Evolutionary conservation across 306 rosid species (phyloP), one percentile per base, ranked within the genome.

Genomic region (Dryas octopetala): DNA sequence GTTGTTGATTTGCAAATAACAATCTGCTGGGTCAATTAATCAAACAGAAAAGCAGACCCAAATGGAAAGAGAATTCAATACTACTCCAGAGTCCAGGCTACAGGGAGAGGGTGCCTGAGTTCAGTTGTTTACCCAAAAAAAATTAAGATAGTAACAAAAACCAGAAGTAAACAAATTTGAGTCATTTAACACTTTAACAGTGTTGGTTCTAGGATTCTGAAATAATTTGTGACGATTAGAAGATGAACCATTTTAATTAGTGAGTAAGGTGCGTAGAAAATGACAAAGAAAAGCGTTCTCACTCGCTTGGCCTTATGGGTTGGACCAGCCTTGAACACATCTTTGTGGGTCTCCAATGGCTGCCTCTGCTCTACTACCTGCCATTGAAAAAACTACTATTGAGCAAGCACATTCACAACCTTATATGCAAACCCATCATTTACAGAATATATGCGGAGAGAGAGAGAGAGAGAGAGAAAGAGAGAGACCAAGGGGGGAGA

Each of bases 281-380:
- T 23, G 62, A 26, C 28, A 58, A 28, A 0, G 73, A 28, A 50
- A 68, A 68, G 14, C 4, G 38, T 26, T 13, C 73, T 68, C 48
- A 68, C 60, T 69, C 32, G 49, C 5, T 52, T 69, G 74, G 48
- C 38, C 48, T 14, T 8, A 52, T 26, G 74, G 74, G 23, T 40
- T 0, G 38, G 50, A 52, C 74, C 23, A 26, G 57, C 15, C 10
- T 14, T 48, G 71, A 67, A 7, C 58, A 51, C 58, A 23, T 23
- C 48, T 19, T 23, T 38, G 26, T 51, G 15, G 28, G 61, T 53
- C 54, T 69, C 61, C 32, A 38, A 69, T 69, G 62, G 47, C 49
- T 7, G 15, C 61, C 9, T 69, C 74, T 32, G 61, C 44, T 32
- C 23, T 23, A 23, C 57, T 6, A 47, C 73, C 71, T 47, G 71